These are phyloP conservation scores for Colletotrichum higginsianum DNA, from an alignment of 2,329 filamentous ascomycete species.

Conservation along the genomic window DNA sequence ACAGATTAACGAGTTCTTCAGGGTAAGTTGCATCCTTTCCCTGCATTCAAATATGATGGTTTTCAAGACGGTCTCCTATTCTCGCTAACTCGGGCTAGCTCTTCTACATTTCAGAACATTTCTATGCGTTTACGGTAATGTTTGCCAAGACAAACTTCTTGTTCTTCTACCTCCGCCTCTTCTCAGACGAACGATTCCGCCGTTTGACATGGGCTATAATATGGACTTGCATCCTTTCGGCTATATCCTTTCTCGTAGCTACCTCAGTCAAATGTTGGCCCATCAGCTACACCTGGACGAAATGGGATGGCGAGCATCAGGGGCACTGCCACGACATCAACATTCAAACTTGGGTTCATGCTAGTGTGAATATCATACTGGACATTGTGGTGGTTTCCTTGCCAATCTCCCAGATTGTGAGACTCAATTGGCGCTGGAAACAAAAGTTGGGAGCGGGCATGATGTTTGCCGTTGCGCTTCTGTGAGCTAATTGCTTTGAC, in stretches of 20 bases:
- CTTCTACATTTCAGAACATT: slow-evolving; percentile 55
- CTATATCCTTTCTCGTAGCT: slow-evolving; percentile 56
- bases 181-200: slow-evolving; percentile 54
- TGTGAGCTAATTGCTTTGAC: not conserved
- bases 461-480: slow-evolving; percentile 54
- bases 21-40: not conserved
- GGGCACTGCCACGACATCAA: slow-evolving; percentile 64
- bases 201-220: slow-evolving; percentile 57
- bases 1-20: slow-evolving; percentile 56
- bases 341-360: slow-evolving; percentile 61
- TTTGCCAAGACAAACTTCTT: slow-evolving; percentile 64
- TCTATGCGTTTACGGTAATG: slow-evolving; percentile 60
- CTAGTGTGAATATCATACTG: slow-evolving; percentile 61
- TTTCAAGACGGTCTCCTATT: not conserved
- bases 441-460: slow-evolving; percentile 60
- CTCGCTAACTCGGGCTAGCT: slow-evolving; percentile 35
- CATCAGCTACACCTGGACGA: slow-evolving; percentile 63
- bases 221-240: slow-evolving; percentile 52
- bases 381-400: slow-evolving; percentile 64
- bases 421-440: slow-evolving; percentile 57
- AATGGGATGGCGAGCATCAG: slow-evolving; percentile 62
- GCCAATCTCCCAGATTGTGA: slow-evolving; percentile 58
- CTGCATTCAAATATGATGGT: not conserved
- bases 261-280: slow-evolving; percentile 64
- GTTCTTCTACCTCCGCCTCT: slow-evolving; percentile 67